Evolutionary conservation across 768 basidiomycete species (phyloP), one percentile per base, ranked within the genome.

Genomic region (Hericium rajendrae): DNA sequence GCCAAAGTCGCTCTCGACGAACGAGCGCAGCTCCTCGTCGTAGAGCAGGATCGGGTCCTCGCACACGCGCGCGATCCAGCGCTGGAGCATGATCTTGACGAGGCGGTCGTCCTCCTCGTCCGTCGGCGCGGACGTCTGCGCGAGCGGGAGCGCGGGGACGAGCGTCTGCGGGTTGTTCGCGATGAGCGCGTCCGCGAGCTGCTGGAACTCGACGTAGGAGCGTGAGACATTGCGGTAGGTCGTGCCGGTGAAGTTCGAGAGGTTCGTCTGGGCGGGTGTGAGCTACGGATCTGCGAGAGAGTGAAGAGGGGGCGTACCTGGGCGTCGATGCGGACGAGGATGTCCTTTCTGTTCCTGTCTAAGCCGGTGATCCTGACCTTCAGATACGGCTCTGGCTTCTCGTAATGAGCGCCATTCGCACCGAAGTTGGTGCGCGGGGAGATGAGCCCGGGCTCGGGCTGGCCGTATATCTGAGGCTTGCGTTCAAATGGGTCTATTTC

Each of bases 101-200:
- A 99, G 78, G 18, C 97, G 81, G 69, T 98, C 97, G 70, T 99
- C 97, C 72, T 98, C 97, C 72, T 98, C 97, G 66, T 98, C 97
- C 12, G 92, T 94, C 24, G 92, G 88, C 2, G 97, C 97, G 12
- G 94, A 97, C 0, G 94, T 97, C 63, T 95, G 92, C 0, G 94
- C 83, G n/a, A 98, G 79, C 1, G 97, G 97, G 13, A 99, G 79
- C 4, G 97, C 97, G 8, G 97, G 92, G 15, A 97, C 78, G 64
- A 99, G 97, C 26, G 94, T 95, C 67, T 98, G 97, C 0, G 97
- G 97, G 69, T 91, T 94, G 70, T 82, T 92, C 65, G 86, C 81
- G 32, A 93, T 81, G 64, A 95, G 79, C 51, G 94, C 81, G 51
- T 97, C 93, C 64, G 94, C 92, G 71, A 98, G 92, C 61, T 89